Conservation (phyloP, 352 stramenopile species). For the Pythium utonaiense region DNA sequence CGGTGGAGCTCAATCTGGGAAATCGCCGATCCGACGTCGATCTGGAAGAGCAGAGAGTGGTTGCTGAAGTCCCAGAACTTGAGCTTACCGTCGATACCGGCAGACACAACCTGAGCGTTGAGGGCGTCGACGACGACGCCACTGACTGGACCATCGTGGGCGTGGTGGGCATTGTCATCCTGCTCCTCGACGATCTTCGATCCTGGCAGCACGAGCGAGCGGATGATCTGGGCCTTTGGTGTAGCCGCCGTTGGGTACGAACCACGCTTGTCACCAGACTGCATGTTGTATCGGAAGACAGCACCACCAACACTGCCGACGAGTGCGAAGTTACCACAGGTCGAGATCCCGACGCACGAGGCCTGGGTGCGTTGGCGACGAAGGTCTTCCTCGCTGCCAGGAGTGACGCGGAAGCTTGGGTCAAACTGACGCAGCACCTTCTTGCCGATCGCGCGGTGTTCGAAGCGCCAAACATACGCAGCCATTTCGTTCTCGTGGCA, state of each 20-base stretch:
- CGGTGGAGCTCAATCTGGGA: conserved; percentile 82
- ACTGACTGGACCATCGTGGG: conserved; percentile 79
- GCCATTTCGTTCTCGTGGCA: conserved; percentile 92
- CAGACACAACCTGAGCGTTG: conserved; percentile 79
- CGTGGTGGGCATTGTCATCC: conserved; percentile 30
- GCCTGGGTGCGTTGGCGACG: conserved; percentile 65
- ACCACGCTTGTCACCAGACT: conserved; percentile 90
- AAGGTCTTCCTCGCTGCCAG: conserved; percentile 54
- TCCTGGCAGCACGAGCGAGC: conserved; percentile 57
- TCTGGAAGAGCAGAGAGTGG: conserved; percentile 53
- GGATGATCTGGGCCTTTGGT: conserved; percentile 59
- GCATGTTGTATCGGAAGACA: conserved; percentile 96
- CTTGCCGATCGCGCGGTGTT: conserved; percentile 90
- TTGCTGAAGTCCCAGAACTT: conserved; percentile 91
- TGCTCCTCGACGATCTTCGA: conserved; percentile 31
- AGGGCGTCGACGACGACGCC: conserved; percentile 86
- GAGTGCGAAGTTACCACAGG: conserved; percentile 94
- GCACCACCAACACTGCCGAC: conserved; percentile 90
- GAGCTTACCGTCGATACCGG: conserved; percentile 82
- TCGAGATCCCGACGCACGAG: conserved; percentile 70
- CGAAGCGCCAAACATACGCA: conserved; percentile 94
- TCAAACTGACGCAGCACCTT: conserved; percentile 90
- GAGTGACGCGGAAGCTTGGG: conserved; percentile 54
- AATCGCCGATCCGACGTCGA: conserved; percentile 78
- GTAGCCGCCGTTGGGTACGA: conserved; percentile 86